phyloP scores from a whole-genome alignment of 2,329 filamentous ascomycete genomes.

The Beauveria rudraprayagi region DNA sequence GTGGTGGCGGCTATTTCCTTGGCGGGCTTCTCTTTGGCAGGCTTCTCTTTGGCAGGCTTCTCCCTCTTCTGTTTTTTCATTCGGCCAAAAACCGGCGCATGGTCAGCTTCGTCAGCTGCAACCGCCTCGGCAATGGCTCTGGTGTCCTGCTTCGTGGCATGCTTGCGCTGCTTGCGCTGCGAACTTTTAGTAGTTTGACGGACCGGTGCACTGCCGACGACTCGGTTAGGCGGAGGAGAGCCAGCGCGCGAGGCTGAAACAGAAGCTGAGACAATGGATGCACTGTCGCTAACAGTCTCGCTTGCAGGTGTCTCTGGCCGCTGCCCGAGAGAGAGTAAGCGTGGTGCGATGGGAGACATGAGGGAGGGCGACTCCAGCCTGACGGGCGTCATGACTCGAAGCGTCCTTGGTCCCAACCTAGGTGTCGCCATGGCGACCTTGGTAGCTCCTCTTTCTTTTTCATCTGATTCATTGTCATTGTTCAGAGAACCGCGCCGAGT shows the following conservation, averaged over 20 bases:
- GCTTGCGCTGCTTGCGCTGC: constrained; percentile 67
- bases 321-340: constrained; percentile 28
- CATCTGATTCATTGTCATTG: constrained; percentile 9
- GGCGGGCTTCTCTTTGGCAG: constrained; percentile 17
- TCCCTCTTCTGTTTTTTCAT: constrained; percentile 85
- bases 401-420: constrained; percentile 51
- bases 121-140: constrained; percentile 43
- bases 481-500: constrained; percentile 12
- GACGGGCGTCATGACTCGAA: constrained; percentile 61
- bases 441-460: constrained; percentile 24
- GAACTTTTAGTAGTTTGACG: constrained; percentile 69
- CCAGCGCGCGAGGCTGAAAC: constrained; percentile 59
- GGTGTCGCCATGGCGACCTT: constrained; percentile 41
- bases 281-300: constrained; percentile 68
- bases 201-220: constrained; percentile 64
- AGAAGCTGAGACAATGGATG: constrained; percentile 65
- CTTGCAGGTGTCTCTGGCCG: constrained; percentile 66
- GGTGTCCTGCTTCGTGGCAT: constrained; percentile 56
- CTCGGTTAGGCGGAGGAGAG: constrained; percentile 57
- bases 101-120: constrained; percentile 46
- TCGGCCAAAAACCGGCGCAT: constrained; percentile 66
- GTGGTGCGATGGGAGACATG: constrained; percentile 24
- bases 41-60: constrained; percentile 54
- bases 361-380: constrained; percentile 49
- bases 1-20: constrained; percentile 9